phyloP scores from a whole-genome alignment of 208 protist genomes.

The Trichomonas gallinae region DNA sequence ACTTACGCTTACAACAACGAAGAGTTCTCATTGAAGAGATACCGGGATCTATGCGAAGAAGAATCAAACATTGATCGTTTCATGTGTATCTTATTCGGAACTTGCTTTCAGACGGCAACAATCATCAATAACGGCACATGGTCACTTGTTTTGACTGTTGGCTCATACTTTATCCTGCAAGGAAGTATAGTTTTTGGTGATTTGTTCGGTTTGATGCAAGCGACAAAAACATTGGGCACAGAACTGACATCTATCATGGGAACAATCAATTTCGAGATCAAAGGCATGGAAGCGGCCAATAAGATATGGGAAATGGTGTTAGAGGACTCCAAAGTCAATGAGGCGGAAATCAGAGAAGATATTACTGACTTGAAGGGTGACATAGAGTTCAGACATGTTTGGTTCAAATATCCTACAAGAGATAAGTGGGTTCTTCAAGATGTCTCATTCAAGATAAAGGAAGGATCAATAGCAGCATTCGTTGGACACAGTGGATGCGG shows the following conservation, averaged over 20 bases:
- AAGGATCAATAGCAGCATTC: background rate
- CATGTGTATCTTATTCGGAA: too few species aligned
- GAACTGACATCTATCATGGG: background rate
- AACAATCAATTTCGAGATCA: background rate
- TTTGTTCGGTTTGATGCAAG: background rate
- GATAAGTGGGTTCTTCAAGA: background rate
- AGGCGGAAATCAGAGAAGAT: background rate
- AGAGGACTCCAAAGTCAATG: background rate
- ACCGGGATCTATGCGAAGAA: background rate
- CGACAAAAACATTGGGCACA: background rate
- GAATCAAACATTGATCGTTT: background rate
- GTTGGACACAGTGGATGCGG: background rate
- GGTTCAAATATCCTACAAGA: background rate
- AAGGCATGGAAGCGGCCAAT: background rate
- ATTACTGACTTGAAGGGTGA: background rate
- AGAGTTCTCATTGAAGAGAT: background rate
- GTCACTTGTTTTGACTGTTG: background rate
- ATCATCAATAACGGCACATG: background rate
- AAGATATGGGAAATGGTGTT: background rate
- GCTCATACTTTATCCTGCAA: background rate
- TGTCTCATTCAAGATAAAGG: background rate
- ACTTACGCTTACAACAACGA: background rate
- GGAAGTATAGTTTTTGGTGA: background rate
- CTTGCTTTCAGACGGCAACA: background rate
- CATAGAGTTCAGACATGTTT: background rate